Base-by-base conservation (phyloP, 2,329 filamentous ascomycete genomes). In the Colletotrichum kahawae region DNA sequence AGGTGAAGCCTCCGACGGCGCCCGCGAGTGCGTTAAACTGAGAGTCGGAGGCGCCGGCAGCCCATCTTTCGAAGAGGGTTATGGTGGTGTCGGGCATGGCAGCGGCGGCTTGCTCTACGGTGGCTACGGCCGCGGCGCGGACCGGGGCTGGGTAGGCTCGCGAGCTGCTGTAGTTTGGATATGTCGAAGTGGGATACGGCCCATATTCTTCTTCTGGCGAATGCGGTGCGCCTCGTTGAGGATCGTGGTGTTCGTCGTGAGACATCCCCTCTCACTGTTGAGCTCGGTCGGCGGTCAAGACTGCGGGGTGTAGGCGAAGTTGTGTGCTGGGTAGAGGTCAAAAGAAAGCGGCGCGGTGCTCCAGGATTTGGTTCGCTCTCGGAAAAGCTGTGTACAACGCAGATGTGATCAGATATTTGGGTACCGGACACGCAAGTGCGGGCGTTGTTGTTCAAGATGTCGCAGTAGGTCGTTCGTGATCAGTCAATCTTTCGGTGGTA, bases 1-100 rank as follows among this genome's bases (percentile, higher is more conserved):
- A 98, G 27, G 95, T 95, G 81, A 98, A 95, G 65, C 97, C 97
- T 66, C 96, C 96, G 73, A 95, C 89, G 64, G 96, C 96, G 71
- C 97, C 97, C 57, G 95, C 93, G 71, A 98, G 88, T 77, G 95
- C 95, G 83, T 97, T 95, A 83, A 98, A 92, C 77, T 91, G 90
- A 24, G 90, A 88, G 77, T 92, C 89, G 38, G 90, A 91, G 66
- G 91, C 90, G 51, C 82, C 80, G 63, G 87, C 83, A 27, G 90
- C 88, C 89, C 91, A 93, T 79, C 85, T 86, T 81, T 93, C 88
- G 77, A 92, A 80, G 66, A 83, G 80, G 63, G 88, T 89, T 79
- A 86, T 77, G 76, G 77, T 31, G 21, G 74, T 59, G 54, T 75
- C 66, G 78, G 79, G 69, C 69, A 81, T 77, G 21, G 77, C 72